phyloP scores from a whole-genome alignment of 495 filamentous ascomycete genomes.

The Aspergillus olivimuriae region DNA sequence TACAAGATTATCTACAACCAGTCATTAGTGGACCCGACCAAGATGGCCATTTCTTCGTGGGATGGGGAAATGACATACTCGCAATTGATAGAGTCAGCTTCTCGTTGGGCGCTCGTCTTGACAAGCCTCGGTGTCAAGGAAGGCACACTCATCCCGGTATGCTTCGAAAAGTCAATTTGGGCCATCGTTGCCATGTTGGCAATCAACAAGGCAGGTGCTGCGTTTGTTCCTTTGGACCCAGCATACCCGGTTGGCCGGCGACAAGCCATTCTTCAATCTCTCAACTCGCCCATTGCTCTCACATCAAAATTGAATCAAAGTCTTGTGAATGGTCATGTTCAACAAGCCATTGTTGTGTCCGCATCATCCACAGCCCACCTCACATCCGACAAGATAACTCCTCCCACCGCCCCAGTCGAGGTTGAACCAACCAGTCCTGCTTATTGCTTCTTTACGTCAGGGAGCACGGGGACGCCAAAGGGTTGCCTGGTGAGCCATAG shows the following conservation, averaged over 20 bases:
- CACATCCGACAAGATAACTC: background rate
- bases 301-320: too few species aligned
- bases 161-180: background rate
- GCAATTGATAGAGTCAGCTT: too few species aligned
- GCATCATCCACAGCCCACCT: background rate
- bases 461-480: background rate
- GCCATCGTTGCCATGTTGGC: background rate
- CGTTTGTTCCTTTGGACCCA: background rate
- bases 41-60: too few species aligned
- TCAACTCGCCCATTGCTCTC: background rate
- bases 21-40: too few species aligned
- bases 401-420: background rate
- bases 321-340: too few species aligned
- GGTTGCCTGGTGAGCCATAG: background rate
- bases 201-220: background rate
- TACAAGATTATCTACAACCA: too few species aligned
- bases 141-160: background rate
- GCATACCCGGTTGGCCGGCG: background rate
- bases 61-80: too few species aligned
- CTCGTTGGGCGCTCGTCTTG: too few species aligned
- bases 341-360: background rate
- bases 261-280: background rate
- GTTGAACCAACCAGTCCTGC: background rate
- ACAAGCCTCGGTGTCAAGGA: background rate
- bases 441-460: background rate